Base-by-base conservation (phyloP, 768 basidiomycete genomes). In the Kockovaella imperatae region DNA sequence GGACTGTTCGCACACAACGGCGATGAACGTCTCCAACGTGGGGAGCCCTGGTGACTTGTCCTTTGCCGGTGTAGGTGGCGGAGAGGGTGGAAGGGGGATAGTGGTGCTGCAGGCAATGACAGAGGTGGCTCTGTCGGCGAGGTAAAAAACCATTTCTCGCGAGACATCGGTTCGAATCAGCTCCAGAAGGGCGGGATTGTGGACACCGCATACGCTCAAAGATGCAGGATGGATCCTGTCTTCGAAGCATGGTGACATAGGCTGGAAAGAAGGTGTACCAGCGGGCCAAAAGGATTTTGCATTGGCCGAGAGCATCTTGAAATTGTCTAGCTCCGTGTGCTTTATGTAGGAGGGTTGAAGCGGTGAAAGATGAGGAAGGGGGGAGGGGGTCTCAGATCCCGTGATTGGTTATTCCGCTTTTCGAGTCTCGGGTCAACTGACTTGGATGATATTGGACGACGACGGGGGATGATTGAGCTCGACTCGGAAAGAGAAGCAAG, bases 11-110 rank as follows among this genome's bases (percentile, higher is more conserved):
- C 89, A 82, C 48, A 97, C 77, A 67, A 81, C 80, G 45, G 79
- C 74, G 68, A 99, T 90, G 72, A 96, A 99, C 36, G 83, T 78
- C 62, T 89, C 83, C 44, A 99, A 77, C 23, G 82, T 77, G 35
- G 86, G 80, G n/a, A 83, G 70, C 45, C 69, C 74, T 25, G 56
- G 56, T 11, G 59, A 45, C 20, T 49, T 54, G 60, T 64, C 56
- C 66, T 78, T 77, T 71, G 76, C 73, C 53, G 83, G 76, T 21
- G 82, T 82, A 23, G 75, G 74, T 0, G 86, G 84, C 15, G 86
- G 86, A 1, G 84, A 80, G 2, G 82, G 80, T 23, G 80, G 75
- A 35, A 68, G 23, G 59, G 64, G 58, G 49, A 68, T 68, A 42
- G 62, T 60, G 20, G 65, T 68, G 25, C 72, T 47, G 67, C 68